A percentile compares a stretch with the other conserved stretches of the same genome.
Conservation (phyloP, 305 asterid species). For the Salvia sclarea region DNA sequence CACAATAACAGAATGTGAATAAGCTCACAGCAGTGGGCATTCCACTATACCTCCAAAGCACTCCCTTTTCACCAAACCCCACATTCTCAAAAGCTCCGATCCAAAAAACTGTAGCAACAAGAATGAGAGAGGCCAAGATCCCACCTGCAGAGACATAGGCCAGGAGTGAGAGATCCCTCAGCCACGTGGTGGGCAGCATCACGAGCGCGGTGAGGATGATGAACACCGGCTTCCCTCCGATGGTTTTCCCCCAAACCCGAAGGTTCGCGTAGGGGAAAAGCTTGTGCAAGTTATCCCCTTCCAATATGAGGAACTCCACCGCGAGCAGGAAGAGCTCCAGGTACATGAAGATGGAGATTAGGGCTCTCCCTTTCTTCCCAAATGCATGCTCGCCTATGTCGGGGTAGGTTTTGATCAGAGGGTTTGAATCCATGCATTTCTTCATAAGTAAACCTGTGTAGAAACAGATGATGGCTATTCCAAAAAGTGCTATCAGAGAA, state of each 20-base stretch:
- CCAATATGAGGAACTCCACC: constrained; percentile 51
- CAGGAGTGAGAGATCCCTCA: constrained; percentile 33
- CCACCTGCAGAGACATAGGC: constrained; percentile 50
- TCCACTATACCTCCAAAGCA: constrained; percentile 43
- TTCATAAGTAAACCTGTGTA: constrained; percentile 37
- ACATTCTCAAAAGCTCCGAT: constrained; percentile 44
- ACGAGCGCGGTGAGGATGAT: constrained; percentile 37
- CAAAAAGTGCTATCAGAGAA: constrained; percentile 6
- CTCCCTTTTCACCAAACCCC: constrained; percentile 47
- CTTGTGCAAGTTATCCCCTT: constrained; percentile 52
- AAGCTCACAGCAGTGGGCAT: constrained; percentile 46
- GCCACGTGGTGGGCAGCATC: constrained; percentile 43
- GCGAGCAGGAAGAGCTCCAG: constrained; percentile 56
- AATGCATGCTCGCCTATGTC: constrained; percentile 53
- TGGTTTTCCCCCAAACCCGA: neutral
- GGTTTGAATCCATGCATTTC: constrained; percentile 38
- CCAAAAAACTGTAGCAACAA: constrained; percentile 39
- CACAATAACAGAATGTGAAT: constrained; percentile 53
- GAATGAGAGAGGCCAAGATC: constrained; percentile 42
- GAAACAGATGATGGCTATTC: constrained; percentile 21
- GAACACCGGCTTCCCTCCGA: constrained; percentile 44
- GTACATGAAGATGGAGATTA: constrained; percentile 42
- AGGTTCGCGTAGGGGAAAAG: constrained; percentile 15
- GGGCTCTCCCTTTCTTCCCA: constrained; percentile 45
- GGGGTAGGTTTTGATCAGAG: constrained; percentile 43